Base-by-base conservation (phyloP, 2,329 filamentous ascomycete species). In the Elsinoe arachidis region DNA sequence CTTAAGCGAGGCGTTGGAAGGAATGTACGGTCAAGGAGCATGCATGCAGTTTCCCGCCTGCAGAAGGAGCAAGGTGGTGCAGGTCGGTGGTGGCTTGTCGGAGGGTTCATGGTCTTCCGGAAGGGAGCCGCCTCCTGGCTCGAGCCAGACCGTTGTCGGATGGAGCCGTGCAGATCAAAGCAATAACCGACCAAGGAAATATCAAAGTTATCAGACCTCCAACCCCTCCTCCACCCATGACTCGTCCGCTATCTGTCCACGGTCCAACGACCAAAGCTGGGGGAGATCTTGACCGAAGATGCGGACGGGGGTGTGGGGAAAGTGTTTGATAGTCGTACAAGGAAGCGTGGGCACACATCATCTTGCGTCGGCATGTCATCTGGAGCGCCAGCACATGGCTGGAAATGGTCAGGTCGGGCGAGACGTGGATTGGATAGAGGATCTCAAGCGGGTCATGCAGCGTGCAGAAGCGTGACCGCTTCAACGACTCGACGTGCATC, bases 1-100 rank as follows among this genome's bases (percentile, higher is more conserved):
- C 54, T 55, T 63, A 65, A 67, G 65, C 65, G 62, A 59, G 65
- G 65, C 61, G 65, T 66, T 66, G 62, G 17, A 34, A 26, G 49
- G 33, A 38, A 53, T 53, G 34, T 39, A 19, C 49, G 49, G 49
- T 33, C 33, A 37, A 38, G 49, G 33, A 53, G 33, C 33, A 51
- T 53, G 34, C 49, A 53, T 53, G 26, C 46, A 51, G 21, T 19
- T 35, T 17, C 21, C 41, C 21, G 41, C 17, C 19, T 26, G 41
- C 41, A 46, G 41, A 46, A 17, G 41, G 19, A 53, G 34, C 34
- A 38, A 53, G 17, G 49, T 34, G n/a, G 26, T 51, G 46, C 41
- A 26, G 41, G 41, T 34, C 35, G 30, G 26, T 51, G 46, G 46
- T 51, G 44, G 38, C 38, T n/a, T 19, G 17, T 41, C 37, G 5